Percentiles rank a stretch among this genome's conserved stretches.
Conservation (phyloP, 75 land plant genomes). For the Picea sitchensis region DNA sequence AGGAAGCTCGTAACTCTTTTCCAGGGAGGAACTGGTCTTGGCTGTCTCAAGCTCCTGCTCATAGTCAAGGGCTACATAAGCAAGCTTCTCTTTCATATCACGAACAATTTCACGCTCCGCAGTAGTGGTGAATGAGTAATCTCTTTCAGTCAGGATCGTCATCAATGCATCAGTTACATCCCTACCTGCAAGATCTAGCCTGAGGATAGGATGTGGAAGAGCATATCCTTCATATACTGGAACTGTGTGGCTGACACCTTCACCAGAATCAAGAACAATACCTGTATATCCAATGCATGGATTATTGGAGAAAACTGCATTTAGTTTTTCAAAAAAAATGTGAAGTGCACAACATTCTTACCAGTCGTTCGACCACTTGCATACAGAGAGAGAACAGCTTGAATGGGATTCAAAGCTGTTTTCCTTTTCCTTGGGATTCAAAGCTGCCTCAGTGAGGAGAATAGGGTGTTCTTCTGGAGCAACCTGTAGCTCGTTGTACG, state of each 20-base stretch:
- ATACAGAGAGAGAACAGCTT: constrained; percentile 49
- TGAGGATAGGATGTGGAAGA: constrained; percentile 43
- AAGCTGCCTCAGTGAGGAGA: constrained; percentile 49
- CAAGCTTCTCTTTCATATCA: constrained; percentile 54
- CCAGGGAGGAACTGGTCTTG: constrained; percentile 30
- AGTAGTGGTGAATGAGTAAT: constrained; percentile 48
- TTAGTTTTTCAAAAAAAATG: background rate
- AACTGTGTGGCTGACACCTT: constrained; percentile 61
- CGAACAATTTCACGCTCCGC: constrained; percentile 54
- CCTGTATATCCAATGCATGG: constrained; percentile 12
- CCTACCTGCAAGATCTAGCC: constrained; percentile 53
- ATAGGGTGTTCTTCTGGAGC: constrained; percentile 54
- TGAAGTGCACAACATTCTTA: background rate
- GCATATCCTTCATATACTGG: constrained; percentile 55
- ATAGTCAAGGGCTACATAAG: constrained; percentile 44
- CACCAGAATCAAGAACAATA: constrained; percentile 41
- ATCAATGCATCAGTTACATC: constrained; percentile 46
- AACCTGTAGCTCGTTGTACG: constrained; percentile 41
- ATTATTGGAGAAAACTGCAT: background rate
- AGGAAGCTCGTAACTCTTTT: constrained; percentile 50
- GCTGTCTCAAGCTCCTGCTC: constrained; percentile 58
- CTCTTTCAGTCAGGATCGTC: constrained; percentile 56
- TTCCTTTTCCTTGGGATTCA: constrained; percentile 58
- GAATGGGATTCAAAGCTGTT: constrained; percentile 63
- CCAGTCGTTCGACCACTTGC: constrained; percentile 62